Evolutionary conservation across 2,329 filamentous ascomycete species (phyloP).

Genomic region (Trichoderma atrobrunneum): DNA sequence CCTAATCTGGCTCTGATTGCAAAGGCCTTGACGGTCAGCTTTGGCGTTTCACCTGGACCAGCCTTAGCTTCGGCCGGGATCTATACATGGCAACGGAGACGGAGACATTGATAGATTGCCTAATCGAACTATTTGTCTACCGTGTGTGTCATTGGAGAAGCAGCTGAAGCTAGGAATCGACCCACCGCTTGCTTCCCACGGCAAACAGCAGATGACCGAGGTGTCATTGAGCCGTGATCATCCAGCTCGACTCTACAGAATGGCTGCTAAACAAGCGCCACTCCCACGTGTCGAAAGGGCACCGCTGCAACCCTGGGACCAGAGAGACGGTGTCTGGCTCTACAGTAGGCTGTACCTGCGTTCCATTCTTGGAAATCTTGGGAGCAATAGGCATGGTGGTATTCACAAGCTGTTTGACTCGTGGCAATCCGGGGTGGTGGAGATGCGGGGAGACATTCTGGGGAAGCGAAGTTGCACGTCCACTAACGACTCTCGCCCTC

Average conservation of each 20-base stretch:
- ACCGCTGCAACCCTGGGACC: background rate
- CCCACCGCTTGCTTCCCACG: background rate
- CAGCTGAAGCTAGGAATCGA: background rate
- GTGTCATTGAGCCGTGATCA: background rate
- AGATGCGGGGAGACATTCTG: conserved; percentile 1
- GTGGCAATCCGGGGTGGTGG: background rate
- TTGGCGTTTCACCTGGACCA: background rate
- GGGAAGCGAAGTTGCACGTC: background rate
- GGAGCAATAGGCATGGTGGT: background rate
- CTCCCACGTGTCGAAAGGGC: background rate
- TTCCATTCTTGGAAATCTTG: background rate
- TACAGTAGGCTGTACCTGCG: background rate
- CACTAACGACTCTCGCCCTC: background rate
- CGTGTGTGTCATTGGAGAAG: background rate
- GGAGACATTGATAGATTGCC: background rate
- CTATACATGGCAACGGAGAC: background rate
- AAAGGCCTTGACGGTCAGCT: background rate
- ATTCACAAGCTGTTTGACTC: background rate
- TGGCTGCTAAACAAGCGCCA: background rate
- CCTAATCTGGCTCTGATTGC: background rate
- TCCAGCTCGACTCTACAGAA: background rate
- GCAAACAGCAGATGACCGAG: background rate
- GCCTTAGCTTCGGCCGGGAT: background rate
- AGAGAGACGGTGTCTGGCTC: background rate
- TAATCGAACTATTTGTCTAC: background rate